These are phyloP conservation scores for Quercus gilva DNA, from an alignment of 306 rosid species.

Conservation along the genomic window DNA sequence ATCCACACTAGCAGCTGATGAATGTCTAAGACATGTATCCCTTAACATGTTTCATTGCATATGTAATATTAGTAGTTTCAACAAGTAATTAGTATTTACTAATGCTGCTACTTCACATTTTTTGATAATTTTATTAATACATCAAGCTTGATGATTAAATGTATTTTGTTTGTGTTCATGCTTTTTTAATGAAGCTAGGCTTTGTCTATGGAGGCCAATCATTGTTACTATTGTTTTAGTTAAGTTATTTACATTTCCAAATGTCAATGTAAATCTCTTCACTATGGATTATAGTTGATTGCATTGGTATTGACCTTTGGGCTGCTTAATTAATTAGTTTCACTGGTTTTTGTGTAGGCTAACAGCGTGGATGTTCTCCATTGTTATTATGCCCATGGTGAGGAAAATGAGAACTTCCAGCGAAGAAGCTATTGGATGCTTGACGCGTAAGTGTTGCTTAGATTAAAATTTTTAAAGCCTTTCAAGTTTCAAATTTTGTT, in stretches of 20 bases:
- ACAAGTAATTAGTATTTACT: neutral
- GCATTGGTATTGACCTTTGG: neutral
- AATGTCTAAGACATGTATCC: neutral
- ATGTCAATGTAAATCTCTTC: neutral
- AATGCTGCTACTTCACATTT: neutral
- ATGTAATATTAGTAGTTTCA: neutral
- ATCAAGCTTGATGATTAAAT: neutral
- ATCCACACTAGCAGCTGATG: neutral
- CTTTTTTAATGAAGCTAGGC: neutral
- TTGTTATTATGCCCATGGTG: slow-evolving; percentile 83
- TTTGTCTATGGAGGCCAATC: neutral
- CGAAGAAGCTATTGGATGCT: slow-evolving; percentile 86
- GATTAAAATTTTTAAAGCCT: neutral
- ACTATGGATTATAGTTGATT: neutral
- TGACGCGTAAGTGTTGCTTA: slow-evolving; percentile 52
- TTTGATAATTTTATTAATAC: neutral
- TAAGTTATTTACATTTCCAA: neutral
- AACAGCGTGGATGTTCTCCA: slow-evolving; percentile 68
- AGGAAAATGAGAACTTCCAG: slow-evolving; percentile 64
- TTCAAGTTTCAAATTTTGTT: neutral
- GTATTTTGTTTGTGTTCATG: neutral
- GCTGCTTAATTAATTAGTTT: slow-evolving; percentile 16
- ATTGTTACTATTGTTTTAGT: neutral
- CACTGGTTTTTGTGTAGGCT: slow-evolving; percentile 40
- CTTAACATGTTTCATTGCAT: neutral